These are phyloP conservation scores for Mikania micrantha DNA, from an alignment of 129 eudicot genomes.

Conservation along the genomic window DNA sequence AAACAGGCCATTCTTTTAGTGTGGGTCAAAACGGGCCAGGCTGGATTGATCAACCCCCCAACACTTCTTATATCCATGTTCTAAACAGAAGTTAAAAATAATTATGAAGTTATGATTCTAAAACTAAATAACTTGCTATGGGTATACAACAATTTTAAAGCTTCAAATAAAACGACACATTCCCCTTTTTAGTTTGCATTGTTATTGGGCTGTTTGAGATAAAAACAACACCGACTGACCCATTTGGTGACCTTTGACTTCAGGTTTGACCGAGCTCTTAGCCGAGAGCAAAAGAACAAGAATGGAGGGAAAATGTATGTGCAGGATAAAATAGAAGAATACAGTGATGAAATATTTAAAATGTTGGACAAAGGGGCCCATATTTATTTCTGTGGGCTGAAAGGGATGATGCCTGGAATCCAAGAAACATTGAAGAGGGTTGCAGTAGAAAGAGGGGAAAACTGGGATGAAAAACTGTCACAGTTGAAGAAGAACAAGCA, in stretches of 20 bases:
- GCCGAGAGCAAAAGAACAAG: slow-evolving; percentile 88
- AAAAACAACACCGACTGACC: neutral
- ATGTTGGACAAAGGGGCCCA: slow-evolving; percentile 92
- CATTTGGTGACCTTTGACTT: slow-evolving; percentile 35
- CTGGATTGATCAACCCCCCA: neutral
- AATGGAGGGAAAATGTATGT: slow-evolving; percentile 96
- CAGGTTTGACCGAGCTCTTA: slow-evolving; percentile 80
- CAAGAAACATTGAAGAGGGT: slow-evolving; percentile 90
- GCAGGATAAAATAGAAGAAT: slow-evolving; percentile 95
- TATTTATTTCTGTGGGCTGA: slow-evolving; percentile 94
- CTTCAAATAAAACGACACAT: neutral
- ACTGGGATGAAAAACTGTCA: slow-evolving; percentile 84
- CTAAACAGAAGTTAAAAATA: no score
- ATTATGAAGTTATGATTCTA: no score
- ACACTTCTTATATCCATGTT: neutral
- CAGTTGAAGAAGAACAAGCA: slow-evolving; percentile 89
- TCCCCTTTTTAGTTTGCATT: neutral
- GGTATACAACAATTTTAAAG: neutral
- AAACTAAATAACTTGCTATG: no score
- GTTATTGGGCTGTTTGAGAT: neutral
- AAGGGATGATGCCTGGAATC: slow-evolving; percentile 99
- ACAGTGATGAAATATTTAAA: slow-evolving; percentile 82
- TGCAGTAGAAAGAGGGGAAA: slow-evolving; percentile 86
- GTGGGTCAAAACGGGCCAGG: no score
- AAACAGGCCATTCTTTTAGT: neutral